Conservation (phyloP, 1,284 basidiomycete species). For the Moniliella sp. region DNA sequence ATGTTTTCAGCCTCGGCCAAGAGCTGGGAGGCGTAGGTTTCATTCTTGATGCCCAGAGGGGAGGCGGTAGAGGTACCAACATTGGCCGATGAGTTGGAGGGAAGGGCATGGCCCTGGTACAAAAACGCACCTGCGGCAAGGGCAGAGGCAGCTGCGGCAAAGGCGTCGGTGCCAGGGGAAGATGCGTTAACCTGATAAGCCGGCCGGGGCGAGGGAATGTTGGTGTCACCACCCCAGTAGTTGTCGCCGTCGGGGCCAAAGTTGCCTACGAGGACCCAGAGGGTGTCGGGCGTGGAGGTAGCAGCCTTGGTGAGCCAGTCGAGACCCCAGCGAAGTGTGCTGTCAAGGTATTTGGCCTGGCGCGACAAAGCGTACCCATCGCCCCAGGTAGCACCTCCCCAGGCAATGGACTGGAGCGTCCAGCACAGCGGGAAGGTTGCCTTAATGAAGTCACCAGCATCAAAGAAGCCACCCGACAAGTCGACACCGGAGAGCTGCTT, state of each 20-base stretch:
- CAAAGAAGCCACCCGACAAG: constrained; percentile 66
- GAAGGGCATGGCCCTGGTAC: constrained; percentile 44
- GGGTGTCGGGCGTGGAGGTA: constrained; percentile 47
- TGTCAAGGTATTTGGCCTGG: constrained; percentile 69
- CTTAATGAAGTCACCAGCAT: constrained; percentile 69
- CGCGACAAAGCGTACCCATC: constrained; percentile 58
- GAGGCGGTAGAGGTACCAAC: background rate
- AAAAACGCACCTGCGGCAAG: constrained; percentile 64
- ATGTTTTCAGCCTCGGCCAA: constrained; percentile 52
- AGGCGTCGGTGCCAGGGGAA: constrained; percentile 65
- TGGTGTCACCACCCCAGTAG: constrained; percentile 70
- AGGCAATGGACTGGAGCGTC: constrained; percentile 58
- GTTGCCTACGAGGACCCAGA: constrained; percentile 58
- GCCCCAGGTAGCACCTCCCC: constrained; percentile 65
- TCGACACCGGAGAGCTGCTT: constrained; percentile 47
- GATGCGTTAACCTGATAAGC: constrained; percentile 57
- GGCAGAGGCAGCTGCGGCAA: constrained; percentile 57
- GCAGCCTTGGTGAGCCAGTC: constrained; percentile 83
- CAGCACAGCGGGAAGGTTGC: constrained; percentile 42
- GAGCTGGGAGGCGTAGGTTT: constrained; percentile 49
- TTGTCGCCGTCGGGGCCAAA: constrained; percentile 47
- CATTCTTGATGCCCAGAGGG: constrained; percentile 49
- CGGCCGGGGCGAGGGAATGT: constrained; percentile 55
- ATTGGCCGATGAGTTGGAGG: constrained; percentile 8
- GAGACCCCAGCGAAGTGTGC: constrained; percentile 52